A percentile compares a stretch with the other conserved stretches of the same genome.
Conservation (phyloP, 495 filamentous ascomycete species). For the Chaetomium tenue region DNA sequence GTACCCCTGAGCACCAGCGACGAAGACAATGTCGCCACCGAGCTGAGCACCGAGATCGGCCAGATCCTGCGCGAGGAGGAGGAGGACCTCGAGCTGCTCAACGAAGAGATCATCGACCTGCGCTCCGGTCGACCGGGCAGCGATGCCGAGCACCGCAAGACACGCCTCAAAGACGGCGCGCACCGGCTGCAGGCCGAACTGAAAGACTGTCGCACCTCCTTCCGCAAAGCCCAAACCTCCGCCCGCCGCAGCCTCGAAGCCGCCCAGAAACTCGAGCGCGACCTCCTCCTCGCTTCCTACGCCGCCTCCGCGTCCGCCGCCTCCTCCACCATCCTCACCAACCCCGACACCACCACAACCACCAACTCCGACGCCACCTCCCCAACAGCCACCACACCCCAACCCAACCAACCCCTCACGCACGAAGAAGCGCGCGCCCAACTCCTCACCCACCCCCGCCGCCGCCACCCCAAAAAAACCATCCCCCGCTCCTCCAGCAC, state of each 20-base stretch:
- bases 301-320: conserved; percentile 42
- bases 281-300: conserved; percentile 68
- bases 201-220: conserved; percentile 68
- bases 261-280: conserved; percentile 72
- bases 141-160: conserved; percentile 53
- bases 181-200: conserved; percentile 65
- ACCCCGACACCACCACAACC: conserved; percentile 26
- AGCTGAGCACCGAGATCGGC: conserved; percentile 80
- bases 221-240: conserved; percentile 78
- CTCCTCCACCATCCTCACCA: conserved; percentile 25
- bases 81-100: conserved; percentile 78
- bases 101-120: conserved; percentile 73
- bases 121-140: conserved; percentile 45
- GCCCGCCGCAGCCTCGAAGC: conserved; percentile 74
- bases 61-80: conserved; percentile 78
- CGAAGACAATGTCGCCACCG: conserved; percentile 63
- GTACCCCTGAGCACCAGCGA: conserved; percentile 48
- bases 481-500: background rate
- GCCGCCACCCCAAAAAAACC: conserved; percentile 26
- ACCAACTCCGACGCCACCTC: conserved; percentile 27
- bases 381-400: conserved; percentile 2
- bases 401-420: conserved; percentile 1
- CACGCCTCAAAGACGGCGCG: conserved; percentile 61
- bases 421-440: conserved; percentile 24
- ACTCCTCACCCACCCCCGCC: conserved; percentile 30